Percentiles rank a stretch among this genome's conserved stretches.
Conservation (phyloP, 768 basidiomycete species). For the Tephrocybe sp. region DNA sequence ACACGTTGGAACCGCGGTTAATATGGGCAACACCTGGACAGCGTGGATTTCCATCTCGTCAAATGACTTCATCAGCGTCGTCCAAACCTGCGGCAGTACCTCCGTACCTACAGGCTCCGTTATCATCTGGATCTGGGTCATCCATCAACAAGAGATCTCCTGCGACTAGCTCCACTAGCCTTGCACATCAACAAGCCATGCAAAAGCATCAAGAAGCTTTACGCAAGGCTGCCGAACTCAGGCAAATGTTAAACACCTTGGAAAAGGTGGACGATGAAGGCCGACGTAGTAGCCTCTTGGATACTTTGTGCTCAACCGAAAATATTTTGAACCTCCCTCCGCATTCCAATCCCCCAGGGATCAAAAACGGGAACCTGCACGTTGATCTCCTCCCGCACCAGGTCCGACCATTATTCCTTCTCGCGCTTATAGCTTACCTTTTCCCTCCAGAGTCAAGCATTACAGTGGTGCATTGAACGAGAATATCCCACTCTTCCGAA, state of each 20-base stretch:
- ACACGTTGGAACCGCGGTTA: slow-evolving; percentile 60
- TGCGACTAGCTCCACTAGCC: slow-evolving; percentile 18
- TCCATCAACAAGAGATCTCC: slow-evolving; percentile 16
- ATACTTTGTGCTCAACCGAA: slow-evolving; percentile 61
- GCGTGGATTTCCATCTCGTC: slow-evolving; percentile 46
- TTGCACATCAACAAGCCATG: slow-evolving; percentile 39
- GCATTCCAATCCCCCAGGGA: slow-evolving; percentile 71
- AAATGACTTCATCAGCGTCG: slow-evolving; percentile 16
- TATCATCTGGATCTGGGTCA: slow-evolving; percentile 15
- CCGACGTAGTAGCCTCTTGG: slow-evolving; percentile 66
- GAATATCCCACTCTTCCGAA: slow-evolving; percentile 79
- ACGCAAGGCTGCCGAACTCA: slow-evolving; percentile 64
- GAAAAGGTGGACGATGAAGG: slow-evolving; percentile 80
- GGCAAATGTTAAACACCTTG: slow-evolving; percentile 57
- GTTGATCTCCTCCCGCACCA: slow-evolving; percentile 84
- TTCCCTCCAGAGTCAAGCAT: slow-evolving; percentile 63
- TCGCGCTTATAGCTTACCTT: not conserved
- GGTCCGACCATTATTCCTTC: slow-evolving; percentile 31
- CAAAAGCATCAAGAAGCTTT: slow-evolving; percentile 50
- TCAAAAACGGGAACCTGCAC: slow-evolving; percentile 58
- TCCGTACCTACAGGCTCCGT: not conserved
- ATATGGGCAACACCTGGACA: slow-evolving; percentile 74
- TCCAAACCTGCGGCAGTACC: slow-evolving; percentile 5
- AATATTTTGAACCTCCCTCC: slow-evolving; percentile 72
- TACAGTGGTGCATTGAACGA: slow-evolving; percentile 80